Conservation (phyloP, 192 early-diverging fungal species). For the Piromyces sp. region DNA sequence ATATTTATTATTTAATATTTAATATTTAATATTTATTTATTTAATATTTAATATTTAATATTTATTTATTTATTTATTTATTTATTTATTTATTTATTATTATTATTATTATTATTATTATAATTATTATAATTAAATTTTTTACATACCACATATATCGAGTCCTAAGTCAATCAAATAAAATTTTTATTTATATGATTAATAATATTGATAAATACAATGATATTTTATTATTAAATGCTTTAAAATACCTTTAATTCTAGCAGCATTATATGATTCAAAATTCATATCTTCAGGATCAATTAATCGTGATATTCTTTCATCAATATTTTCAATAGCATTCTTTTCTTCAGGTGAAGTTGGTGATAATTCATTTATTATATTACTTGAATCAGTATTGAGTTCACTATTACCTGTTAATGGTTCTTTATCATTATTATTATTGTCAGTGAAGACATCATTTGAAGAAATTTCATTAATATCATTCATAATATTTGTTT, state of each 20-base stretch:
- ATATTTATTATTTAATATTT: too few relatives aligned
- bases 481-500: neutral
- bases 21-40: too few relatives aligned
- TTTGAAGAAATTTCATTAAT: neutral
- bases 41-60: too few relatives aligned
- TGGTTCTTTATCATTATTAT: neutral
- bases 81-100: too few relatives aligned
- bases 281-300: slow-evolving; percentile 50
- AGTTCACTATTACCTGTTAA: neutral
- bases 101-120: too few relatives aligned
- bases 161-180: too few relatives aligned
- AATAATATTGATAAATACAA: too few relatives aligned
- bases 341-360: slow-evolving; percentile 2
- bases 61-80: too few relatives aligned
- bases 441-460: neutral
- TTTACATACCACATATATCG: slow-evolving; percentile 39
- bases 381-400: neutral
- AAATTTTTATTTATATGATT: too few relatives aligned
- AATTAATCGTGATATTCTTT: slow-evolving; percentile 36
- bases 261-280: slow-evolving; percentile 50
- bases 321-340: slow-evolving; percentile 14
- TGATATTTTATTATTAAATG: too few relatives aligned
- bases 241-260: slow-evolving; percentile 12
- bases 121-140: too few relatives aligned
- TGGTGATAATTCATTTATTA: neutral